A percentile compares a stretch with the other conserved stretches of the same genome.
Conservation (phyloP, 495 filamentous ascomycete species). For the Xylaria castorea region DNA sequence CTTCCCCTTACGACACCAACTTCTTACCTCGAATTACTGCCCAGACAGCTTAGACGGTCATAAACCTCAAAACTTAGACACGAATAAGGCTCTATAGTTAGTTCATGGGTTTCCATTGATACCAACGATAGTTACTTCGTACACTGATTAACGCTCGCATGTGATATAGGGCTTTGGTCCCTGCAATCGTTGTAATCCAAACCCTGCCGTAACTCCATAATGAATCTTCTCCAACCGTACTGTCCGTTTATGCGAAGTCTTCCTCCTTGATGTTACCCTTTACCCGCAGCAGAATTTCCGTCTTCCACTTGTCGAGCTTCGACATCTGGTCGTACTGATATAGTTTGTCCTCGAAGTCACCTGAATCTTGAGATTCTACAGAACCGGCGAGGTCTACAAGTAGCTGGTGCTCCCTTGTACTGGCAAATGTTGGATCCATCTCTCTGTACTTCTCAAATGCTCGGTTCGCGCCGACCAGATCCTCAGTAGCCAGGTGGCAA, state of each 20-base stretch:
- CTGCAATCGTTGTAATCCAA: slow-evolving; percentile 25
- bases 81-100: not conserved
- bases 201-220: slow-evolving; percentile 28
- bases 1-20: not conserved
- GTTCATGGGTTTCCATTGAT: not conserved
- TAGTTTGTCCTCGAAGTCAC: slow-evolving; percentile 82
- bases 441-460: slow-evolving; percentile 83
- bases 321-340: slow-evolving; percentile 88
- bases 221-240: slow-evolving; percentile 16
- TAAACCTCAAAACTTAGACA: not conserved
- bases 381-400: slow-evolving; percentile 75
- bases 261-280: slow-evolving; percentile 82
- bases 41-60: not conserved
- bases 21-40: not conserved
- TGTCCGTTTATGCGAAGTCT: slow-evolving; percentile 51
- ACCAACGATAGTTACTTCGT: slow-evolving; percentile 9
- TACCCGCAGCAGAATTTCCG: slow-evolving; percentile 77
- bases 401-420: slow-evolving; percentile 79
- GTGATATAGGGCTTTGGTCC: slow-evolving; percentile 18
- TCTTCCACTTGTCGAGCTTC: slow-evolving; percentile 96
- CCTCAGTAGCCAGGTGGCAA: slow-evolving; percentile 77
- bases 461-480: slow-evolving; percentile 75
- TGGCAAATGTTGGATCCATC: slow-evolving; percentile 76
- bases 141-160: slow-evolving; percentile 23
- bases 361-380: slow-evolving; percentile 75